Base-by-base conservation (phyloP, 768 basidiomycete genomes). In the Suillus tomentosus region DNA sequence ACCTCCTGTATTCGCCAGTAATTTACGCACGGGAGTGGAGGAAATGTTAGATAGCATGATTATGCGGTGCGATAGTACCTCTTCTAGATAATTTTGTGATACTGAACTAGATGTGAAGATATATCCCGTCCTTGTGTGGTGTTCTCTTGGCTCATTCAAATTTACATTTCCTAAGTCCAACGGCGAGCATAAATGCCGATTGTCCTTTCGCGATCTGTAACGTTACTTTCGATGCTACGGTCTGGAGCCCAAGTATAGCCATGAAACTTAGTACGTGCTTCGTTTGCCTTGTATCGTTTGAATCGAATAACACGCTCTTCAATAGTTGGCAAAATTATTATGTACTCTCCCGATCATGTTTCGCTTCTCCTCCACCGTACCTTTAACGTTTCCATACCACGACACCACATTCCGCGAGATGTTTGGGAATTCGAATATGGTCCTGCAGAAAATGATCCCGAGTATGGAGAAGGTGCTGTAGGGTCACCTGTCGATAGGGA, bases 321-420 rank as follows among this genome's bases (percentile, higher is more conserved):
- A 63, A 39, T 67, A 96, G 95, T 83, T 64, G 95, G 93, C n/a
- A 91, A 87, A 70, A 84, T 97, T 60, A 96, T 86, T 70, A 80
- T 97, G 22, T 95, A 85, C 68, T 96, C 95, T 3, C 94, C 95
- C 1, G 95, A 96, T 72, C 96, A 98, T 70, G 81, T 97, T 61
- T 93, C 95, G 1, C 81, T 98, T 17, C 91, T 98, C 40, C 82
- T 95, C 3, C 92, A 95, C 69, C 87, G 88, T 31, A 97, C 93
- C 7, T 98, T 97, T 81, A 98, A 98, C 75, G 91, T 92, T 19
- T 96, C 96, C 22, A 95, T 98, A 76, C 95, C 96, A 3, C 86
- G 91, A 62, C 87, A 92, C 71, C 95, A 97, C 74, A 95, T 98
- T 67, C 92, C 93, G 3, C 80, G 79, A 34, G 88, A 90, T 39